Percentiles rank a stretch among this genome's conserved stretches.
These are phyloP conservation scores for Schoenoplectus triqueter DNA, from an alignment of 202 grass and related monocot genomes.

Conservation along the genomic window DNA sequence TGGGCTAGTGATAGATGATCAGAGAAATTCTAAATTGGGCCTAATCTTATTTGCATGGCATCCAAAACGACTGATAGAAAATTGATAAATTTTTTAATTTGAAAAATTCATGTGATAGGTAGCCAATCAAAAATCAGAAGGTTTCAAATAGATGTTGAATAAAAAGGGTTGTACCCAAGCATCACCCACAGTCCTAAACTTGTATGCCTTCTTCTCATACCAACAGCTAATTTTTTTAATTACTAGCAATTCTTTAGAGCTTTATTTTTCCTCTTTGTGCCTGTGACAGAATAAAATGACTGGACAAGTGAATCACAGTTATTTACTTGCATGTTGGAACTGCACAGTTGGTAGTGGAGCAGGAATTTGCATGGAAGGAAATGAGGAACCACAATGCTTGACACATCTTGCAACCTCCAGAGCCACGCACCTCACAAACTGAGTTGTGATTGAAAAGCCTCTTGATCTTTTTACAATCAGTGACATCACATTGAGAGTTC, in stretches of 20 bases:
- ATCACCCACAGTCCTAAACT: background rate
- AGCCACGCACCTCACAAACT: background rate
- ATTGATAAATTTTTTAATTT: background rate
- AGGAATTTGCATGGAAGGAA: constrained; percentile 1
- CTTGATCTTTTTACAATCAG: background rate
- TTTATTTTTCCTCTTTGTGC: background rate
- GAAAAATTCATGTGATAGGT: background rate
- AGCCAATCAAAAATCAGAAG: too few species aligned
- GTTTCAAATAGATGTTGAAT: too few species aligned
- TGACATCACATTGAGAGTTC: background rate
- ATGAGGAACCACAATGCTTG: background rate
- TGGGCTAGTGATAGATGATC: background rate
- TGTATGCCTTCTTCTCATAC: background rate
- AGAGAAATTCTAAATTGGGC: background rate
- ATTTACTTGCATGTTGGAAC: constrained; percentile 20
- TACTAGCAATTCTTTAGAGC: background rate
- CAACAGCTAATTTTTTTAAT: background rate
- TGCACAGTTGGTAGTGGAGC: background rate
- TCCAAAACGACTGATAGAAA: background rate
- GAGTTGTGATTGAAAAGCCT: background rate
- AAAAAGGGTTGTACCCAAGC: background rate
- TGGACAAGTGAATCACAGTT: background rate
- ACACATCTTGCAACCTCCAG: constrained; percentile 9
- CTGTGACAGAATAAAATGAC: background rate
- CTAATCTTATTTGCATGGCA: background rate